Percentiles rank a stretch among this genome's conserved stretches.
phyloP scores from a whole-genome alignment of 768 basidiomycete species.

The Collybia sp. region DNA sequence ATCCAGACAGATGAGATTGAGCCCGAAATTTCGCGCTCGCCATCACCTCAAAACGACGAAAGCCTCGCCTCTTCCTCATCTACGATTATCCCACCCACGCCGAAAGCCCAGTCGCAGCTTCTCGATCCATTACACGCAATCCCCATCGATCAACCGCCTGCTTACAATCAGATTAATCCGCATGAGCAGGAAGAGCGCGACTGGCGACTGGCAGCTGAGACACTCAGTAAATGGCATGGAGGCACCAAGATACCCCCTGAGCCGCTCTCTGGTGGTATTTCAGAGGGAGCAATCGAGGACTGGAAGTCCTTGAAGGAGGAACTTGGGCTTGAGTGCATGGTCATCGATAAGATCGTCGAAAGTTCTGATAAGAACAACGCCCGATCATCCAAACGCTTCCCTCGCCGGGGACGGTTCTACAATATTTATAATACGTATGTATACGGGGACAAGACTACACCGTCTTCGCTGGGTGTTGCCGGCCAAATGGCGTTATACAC shows the following conservation, averaged over 20 bases:
- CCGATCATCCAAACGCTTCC: constrained; percentile 10
- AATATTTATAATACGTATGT: constrained; percentile 83
- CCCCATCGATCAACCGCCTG: constrained; percentile 58
- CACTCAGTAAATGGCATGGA: constrained; percentile 68
- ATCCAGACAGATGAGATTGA: constrained; percentile 57
- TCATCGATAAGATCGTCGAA: constrained; percentile 69
- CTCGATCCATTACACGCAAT: constrained; percentile 22
- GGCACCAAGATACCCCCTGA: constrained; percentile 46
- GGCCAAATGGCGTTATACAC: constrained; percentile 53
- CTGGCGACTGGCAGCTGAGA: constrained; percentile 48
- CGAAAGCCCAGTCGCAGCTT: constrained; percentile 37
- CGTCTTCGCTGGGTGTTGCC: constrained; percentile 25
- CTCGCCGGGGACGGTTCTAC: constrained; percentile 59
- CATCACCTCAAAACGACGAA: constrained; percentile 48
- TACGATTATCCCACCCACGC: constrained; percentile 67
- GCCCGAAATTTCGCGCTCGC: constrained; percentile 34
- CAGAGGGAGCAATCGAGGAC: constrained; percentile 64
- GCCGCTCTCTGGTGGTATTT: constrained; percentile 48
- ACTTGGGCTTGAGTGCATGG: constrained; percentile 69
- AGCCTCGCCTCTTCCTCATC: constrained; percentile 70
- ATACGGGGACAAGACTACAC: constrained; percentile 36
- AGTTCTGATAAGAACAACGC: constrained; percentile 17
- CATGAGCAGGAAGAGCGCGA: constrained; percentile 48
- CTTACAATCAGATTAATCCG: constrained; percentile 59
- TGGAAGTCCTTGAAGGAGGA: constrained; percentile 80